phyloP scores from a whole-genome alignment of 371 early-diverging fungal genomes.

The Phascolomyces articulosus region DNA sequence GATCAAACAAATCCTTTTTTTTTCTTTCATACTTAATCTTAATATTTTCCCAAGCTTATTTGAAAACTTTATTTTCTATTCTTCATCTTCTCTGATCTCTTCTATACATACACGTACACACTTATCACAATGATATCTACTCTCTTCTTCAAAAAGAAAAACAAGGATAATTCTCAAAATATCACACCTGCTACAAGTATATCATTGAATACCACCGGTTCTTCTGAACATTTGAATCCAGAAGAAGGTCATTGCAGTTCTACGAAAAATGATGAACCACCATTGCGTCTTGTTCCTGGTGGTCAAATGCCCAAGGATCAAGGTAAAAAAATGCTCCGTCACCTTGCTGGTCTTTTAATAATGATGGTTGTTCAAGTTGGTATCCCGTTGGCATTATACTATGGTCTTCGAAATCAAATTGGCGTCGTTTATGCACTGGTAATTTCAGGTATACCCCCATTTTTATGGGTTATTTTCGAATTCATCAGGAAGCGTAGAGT shows the following conservation, averaged over 20 bases:
- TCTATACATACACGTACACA: too few relatives aligned
- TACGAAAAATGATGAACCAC: background rate
- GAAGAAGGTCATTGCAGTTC: too few relatives aligned
- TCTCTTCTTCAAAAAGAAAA: too few relatives aligned
- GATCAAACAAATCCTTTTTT: too few relatives aligned
- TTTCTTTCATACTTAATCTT: too few relatives aligned
- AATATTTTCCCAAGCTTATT: too few relatives aligned
- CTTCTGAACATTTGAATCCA: background rate
- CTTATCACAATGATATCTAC: too few relatives aligned
- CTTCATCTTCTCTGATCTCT: too few relatives aligned
- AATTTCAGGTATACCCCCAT: constrained; percentile 51
- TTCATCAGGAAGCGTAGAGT: constrained; percentile 26
- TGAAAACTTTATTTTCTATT: too few relatives aligned
- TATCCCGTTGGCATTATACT: constrained; percentile 41
- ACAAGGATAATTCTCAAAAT: too few relatives aligned
- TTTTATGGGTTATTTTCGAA: constrained; percentile 30
- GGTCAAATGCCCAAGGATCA: background rate
- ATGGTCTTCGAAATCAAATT: constrained; percentile 30
- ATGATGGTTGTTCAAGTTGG: constrained; percentile 36
- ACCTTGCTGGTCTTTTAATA: constrained; percentile 2
- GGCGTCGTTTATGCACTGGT: constrained; percentile 38
- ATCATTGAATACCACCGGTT: too few relatives aligned
- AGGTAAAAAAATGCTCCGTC: background rate
- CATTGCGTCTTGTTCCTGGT: background rate
- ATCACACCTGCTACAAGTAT: too few relatives aligned